Evolutionary conservation across 225 moss, liverwort and hornwort species (phyloP), one percentile per base, ranked within the genome.

Genomic region (Sphagnum tenellum): DNA sequence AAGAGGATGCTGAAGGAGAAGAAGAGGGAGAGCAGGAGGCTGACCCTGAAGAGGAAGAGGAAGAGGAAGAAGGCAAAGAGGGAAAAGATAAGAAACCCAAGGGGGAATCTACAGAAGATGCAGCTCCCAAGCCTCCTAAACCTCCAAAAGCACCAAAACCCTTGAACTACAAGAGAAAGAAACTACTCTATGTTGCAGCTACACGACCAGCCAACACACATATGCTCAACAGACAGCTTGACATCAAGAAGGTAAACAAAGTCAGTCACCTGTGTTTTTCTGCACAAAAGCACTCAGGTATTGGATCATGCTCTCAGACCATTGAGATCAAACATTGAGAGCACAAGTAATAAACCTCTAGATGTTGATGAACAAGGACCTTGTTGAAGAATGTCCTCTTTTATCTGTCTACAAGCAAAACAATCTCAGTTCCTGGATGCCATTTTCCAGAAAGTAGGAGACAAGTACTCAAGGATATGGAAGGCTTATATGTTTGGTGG

Each of bases 171-270:
- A 87, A 81, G 65, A 86, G 86, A 5, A 56, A 3, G 4, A 86
- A 74, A 49, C 59, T 86, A 56, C 66, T 83, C 55, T 94, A 88
- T 66, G 56, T 84, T 3, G 71, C 84, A n/a, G 5, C 89, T 7
- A 82, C 91, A 14, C 8, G 48, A 12, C 72, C 83, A 64, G 56
- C 64, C 66, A 77, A 94, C 7, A 54, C 87, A 3, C 82, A 83
- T 45, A 94, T 94, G 91, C 64, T 86, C n/a, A 82, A 89, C 68
- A 83, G 72, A 45, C 82, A 94, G 65, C 64, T 94, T 54, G 73
- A 71, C 5, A 50, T 83, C 0, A 88, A 84, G 47, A 63, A 57
- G 62, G 91, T 91, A 66, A 29, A 29, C 29, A 29, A 1, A 29
- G 29, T 29, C 29, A 29, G 29, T 29, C 29, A 29, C 29, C 29